A percentile compares a stretch with the other conserved stretches of the same genome.
Conservation (phyloP, 352 stramenopile genomes). For the Blastocystis sp. region DNA sequence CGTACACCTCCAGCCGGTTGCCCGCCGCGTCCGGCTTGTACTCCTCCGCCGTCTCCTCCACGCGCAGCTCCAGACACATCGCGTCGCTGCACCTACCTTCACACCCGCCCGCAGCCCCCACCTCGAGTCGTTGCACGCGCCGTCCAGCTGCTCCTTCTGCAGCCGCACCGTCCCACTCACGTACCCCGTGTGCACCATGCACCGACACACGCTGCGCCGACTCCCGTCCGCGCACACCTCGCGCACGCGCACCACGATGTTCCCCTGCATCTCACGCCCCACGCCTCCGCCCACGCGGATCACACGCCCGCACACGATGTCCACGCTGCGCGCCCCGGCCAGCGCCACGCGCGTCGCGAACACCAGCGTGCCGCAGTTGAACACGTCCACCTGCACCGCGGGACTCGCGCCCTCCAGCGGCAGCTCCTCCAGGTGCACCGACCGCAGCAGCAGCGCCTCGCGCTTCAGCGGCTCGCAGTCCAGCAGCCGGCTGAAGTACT, state of each 20-base stretch:
- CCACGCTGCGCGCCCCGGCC: not conserved
- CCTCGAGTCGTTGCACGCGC: conserved; percentile 18
- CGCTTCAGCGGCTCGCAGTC: conserved; percentile 47
- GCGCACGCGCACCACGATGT: conserved; percentile 56
- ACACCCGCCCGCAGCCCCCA: too few species aligned
- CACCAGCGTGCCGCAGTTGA: conserved; percentile 56
- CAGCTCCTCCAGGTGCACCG: conserved; percentile 15
- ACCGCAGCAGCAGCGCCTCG: conserved; percentile 19
- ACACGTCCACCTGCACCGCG: conserved; percentile 35
- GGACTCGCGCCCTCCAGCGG: conserved; percentile 12
- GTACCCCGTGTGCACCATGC: conserved; percentile 65
- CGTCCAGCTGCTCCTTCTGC: conserved; percentile 58
- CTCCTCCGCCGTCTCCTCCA: not conserved
- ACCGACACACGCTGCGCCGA: conserved; percentile 45
- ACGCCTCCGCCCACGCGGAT: conserved; percentile 16
- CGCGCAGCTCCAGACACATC: conserved; percentile 45
- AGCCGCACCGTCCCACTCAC: not conserved
- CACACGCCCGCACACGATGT: conserved; percentile 11
- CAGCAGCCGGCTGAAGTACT: conserved; percentile 65
- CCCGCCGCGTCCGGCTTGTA: conserved; percentile 7
- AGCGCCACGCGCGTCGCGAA: conserved; percentile 47
- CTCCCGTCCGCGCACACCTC: not conserved
- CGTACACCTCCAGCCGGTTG: conserved; percentile 55
- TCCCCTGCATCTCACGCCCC: conserved; percentile 11
- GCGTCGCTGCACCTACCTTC: not conserved